A percentile compares a stretch with the other conserved stretches of the same genome.
phyloP scores from a whole-genome alignment of 768 basidiomycete genomes.

The Lactarius indigo region DNA sequence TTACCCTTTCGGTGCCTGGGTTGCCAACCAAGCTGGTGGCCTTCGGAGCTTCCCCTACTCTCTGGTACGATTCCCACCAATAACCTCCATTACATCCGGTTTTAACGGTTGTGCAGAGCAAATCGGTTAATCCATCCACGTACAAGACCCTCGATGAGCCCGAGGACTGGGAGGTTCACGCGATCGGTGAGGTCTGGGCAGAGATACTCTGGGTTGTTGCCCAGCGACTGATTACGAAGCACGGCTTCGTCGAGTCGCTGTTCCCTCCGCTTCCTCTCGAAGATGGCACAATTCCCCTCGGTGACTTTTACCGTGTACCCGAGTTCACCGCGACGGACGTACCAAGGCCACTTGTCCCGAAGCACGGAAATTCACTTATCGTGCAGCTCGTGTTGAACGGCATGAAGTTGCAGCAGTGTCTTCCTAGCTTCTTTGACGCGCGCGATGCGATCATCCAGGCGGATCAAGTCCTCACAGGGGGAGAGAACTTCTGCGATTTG shows the following conservation, averaged over 20 bases:
- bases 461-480: constrained; percentile 84
- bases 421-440: constrained; percentile 86
- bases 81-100: neutral
- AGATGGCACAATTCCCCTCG: constrained; percentile 59
- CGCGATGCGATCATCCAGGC: constrained; percentile 89
- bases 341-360: constrained; percentile 68
- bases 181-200: constrained; percentile 95
- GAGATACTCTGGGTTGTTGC: constrained; percentile 81
- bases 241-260: constrained; percentile 74
- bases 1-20: constrained; percentile 94
- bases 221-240: constrained; percentile 70
- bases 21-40: constrained; percentile 68
- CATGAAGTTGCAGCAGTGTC: constrained; percentile 95
- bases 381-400: constrained; percentile 82
- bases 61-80: constrained; percentile 34
- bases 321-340: constrained; percentile 37
- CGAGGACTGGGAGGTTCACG: constrained; percentile 91
- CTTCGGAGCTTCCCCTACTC: constrained; percentile 92
- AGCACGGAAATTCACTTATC: constrained; percentile 85
- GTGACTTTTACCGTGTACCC: constrained; percentile 69
- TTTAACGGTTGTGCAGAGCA: constrained; percentile 39
- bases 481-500: constrained; percentile 86
- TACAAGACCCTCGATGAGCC: constrained; percentile 95
- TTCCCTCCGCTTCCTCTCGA: constrained; percentile 74
- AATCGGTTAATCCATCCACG: constrained; percentile 77